Evolutionary conservation across 2,329 filamentous ascomycete genomes (phyloP).

Genomic region (Monosporascus sp.): DNA sequence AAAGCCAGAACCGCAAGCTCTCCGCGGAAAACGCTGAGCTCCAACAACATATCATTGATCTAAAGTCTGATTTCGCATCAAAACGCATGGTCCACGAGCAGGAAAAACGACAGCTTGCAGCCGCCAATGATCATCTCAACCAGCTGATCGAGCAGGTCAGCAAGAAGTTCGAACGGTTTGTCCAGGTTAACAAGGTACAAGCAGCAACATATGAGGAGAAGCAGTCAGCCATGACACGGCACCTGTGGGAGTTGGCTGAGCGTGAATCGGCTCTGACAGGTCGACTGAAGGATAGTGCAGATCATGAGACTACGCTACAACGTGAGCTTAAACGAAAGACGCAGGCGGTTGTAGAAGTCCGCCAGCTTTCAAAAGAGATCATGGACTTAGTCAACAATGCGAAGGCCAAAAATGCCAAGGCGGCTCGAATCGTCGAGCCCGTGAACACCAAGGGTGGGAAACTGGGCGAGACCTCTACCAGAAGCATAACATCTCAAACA

Average conservation of each 20-base stretch:
- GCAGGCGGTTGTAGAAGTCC: slow-evolving; percentile 16
- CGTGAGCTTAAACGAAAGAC: slow-evolving; percentile 10
- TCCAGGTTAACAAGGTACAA: slow-evolving; percentile 24
- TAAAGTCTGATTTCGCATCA: slow-evolving; percentile 13
- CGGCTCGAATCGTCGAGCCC: slow-evolving; percentile 28
- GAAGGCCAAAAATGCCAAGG: slow-evolving; percentile 25
- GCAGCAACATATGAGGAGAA: slow-evolving; percentile 11
- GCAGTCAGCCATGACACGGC: slow-evolving; percentile 14
- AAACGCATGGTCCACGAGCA: slow-evolving; percentile 12
- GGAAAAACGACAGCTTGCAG: slow-evolving; percentile 15
- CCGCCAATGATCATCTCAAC: slow-evolving; percentile 27
- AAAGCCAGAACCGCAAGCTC: slow-evolving; percentile 16
- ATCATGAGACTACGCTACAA: slow-evolving; percentile 13
- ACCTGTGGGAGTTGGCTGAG: slow-evolving; percentile 15
- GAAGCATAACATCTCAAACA: slow-evolving; percentile 26
- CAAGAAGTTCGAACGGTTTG: slow-evolving; percentile 23
- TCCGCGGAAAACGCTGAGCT: slow-evolving; percentile 18
- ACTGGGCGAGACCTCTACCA: slow-evolving; percentile 28
- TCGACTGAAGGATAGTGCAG: slow-evolving; percentile 13
- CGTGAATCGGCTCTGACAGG: slow-evolving; percentile 14
- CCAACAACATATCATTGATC: slow-evolving; percentile 17
- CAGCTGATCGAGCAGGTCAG: slow-evolving; percentile 37
- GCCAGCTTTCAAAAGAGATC: slow-evolving; percentile 16
- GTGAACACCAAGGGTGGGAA: slow-evolving; percentile 16
- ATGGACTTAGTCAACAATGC: slow-evolving; percentile 19